Evolutionary conservation across 2,329 filamentous ascomycete species (phyloP), one percentile per base, ranked within the genome.

Genomic region (Fusarium sp.): DNA sequence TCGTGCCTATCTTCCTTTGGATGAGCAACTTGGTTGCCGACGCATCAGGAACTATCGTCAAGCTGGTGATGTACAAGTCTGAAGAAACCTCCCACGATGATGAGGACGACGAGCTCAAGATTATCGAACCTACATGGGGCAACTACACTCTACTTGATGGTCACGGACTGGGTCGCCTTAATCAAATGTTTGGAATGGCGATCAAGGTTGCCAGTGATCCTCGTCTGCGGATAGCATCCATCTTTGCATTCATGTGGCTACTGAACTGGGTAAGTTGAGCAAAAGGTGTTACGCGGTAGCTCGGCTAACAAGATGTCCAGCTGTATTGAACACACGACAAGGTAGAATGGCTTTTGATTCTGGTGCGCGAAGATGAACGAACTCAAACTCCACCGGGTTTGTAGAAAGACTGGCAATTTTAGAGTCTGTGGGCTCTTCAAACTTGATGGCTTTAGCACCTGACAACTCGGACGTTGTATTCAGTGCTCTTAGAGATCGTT

Each of bases 1-100:
- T 80, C 15, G 76, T 79, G 2, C 79, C 79, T 0, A 12, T 80
- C 27, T 80, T 80, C 67, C 57, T 80, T 9, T 80, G 79, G 79
- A 67, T 80, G 32, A 80, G 79, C 32, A 73, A 78, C 59, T 43
- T 66, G 4, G 73, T 78, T 14, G 69, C 78, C 4, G 76, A 78
- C 22, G 76, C 79, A 10, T 80, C 79, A 0, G 69, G 67, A 6
- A 37, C 45, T 7, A 73, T 80, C 5, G 79, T 80, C 33, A 78
- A 78, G 50, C 17, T 80, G 6, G 43, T 79, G n/a, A 70, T 73
- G 20, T 50, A 65, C 4, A 68, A 76, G 32, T 54, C 69, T 6
- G 56, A 66, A n/a, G 68, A 71, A 15, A 20, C 62, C 4, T 10
- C 8, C 2, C 70, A 73, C 4, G 66, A 68, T 20, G 73, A 69